Conservation (phyloP, 2,329 filamentous ascomycete genomes). For the Spiromastix sp. region DNA sequence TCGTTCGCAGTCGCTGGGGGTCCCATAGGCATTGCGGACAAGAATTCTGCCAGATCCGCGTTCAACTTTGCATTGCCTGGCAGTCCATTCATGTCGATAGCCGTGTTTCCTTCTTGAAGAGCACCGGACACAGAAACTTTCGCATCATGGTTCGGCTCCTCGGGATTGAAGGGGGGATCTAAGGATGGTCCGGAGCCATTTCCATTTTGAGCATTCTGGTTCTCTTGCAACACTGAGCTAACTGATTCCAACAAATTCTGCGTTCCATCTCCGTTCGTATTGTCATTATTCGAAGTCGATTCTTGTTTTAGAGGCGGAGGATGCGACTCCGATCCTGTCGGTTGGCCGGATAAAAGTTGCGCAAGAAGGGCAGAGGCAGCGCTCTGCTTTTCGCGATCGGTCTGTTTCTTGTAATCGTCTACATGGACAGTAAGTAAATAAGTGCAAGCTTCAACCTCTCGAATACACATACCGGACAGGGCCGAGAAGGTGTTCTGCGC, state of each 20-base stretch:
- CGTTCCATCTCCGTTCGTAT: not conserved
- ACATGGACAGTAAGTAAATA: too few relatives aligned
- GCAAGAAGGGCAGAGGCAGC: conserved; percentile 32
- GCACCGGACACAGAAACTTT: not conserved
- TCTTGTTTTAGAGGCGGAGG: not conserved
- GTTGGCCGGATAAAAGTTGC: conserved; percentile 29
- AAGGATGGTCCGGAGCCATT: not conserved
- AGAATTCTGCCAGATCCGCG: conserved; percentile 6
- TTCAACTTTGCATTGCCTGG: not conserved
- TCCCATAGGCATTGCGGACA: conserved; percentile 21
- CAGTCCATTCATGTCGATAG: not conserved
- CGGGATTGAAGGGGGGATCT: not conserved
- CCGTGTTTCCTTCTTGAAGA: not conserved
- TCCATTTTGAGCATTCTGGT: conserved; percentile 8
- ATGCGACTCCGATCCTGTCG: conserved; percentile 6
- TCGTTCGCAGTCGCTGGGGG: conserved; percentile 26
- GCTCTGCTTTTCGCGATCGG: conserved; percentile 27
- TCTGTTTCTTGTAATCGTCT: conserved; percentile 18
- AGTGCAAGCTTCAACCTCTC: not conserved
- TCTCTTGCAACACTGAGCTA: conserved; percentile 12
- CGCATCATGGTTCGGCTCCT: not conserved
- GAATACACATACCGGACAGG: conserved; percentile 11
- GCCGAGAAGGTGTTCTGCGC: conserved; percentile 23
- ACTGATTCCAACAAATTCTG: not conserved
- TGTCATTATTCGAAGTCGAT: not conserved